Conservation (phyloP, 129 eudicot species). For the Centrapalus pauciflorus region DNA sequence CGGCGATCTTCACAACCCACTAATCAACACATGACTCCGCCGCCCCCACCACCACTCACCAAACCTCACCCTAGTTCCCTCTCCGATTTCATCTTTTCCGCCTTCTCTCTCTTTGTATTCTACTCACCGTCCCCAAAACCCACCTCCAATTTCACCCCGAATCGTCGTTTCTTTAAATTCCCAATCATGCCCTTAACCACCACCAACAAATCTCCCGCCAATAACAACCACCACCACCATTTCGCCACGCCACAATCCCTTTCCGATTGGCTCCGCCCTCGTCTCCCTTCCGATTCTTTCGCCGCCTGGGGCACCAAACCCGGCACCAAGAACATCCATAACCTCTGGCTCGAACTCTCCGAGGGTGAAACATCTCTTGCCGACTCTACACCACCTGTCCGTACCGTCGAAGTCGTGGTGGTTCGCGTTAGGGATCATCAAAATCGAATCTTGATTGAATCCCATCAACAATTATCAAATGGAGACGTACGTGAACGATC, state of each 20-base stretch:
- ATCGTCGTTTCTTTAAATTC: constrained; percentile 24
- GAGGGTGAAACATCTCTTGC: constrained; percentile 69
- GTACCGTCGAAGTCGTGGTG: constrained; percentile 64
- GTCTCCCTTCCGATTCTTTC: constrained; percentile 57
- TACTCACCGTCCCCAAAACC: constrained; percentile 50
- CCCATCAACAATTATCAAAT: constrained; percentile 72
- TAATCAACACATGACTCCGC: constrained; percentile 27
- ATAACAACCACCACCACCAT: constrained; percentile 22
- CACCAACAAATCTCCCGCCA: constrained; percentile 23
- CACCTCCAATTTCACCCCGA: constrained; percentile 23
- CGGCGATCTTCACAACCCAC: constrained; percentile 8
- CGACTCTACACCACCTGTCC: constrained; percentile 62
- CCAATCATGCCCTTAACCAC: constrained; percentile 34
- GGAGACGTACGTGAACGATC: constrained; percentile 50
- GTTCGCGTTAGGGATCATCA: constrained; percentile 33
- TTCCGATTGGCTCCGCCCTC: constrained; percentile 75
- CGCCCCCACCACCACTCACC: constrained; percentile 29
- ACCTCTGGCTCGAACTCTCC: constrained; percentile 68
- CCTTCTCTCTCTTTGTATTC: constrained; percentile 56
- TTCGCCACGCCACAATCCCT: constrained; percentile 72
- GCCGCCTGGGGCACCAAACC: constrained; percentile 76
- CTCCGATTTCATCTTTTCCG: constrained; percentile 56
- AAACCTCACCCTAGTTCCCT: constrained; percentile 38
- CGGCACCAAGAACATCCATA: constrained; percentile 79
- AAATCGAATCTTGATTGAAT: constrained; percentile 50